Evolutionary conservation across 495 filamentous ascomycete species (phyloP), one percentile per base, ranked within the genome.

Genomic region (Tuber microsphaerosporum): DNA sequence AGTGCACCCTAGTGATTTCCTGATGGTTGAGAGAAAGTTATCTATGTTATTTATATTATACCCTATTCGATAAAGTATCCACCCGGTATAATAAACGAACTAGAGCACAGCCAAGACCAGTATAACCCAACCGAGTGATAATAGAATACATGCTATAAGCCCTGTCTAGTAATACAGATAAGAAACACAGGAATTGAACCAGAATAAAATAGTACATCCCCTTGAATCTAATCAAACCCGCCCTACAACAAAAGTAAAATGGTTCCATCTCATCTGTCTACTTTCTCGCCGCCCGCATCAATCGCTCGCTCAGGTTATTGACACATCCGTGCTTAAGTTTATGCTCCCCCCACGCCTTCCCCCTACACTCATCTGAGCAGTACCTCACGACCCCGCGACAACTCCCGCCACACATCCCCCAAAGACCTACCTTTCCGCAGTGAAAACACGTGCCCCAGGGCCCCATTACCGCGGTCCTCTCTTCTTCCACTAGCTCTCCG

Each of bases 401-500:
- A 22, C 73, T 80, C 20, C 78, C 78, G 9, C 78, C 78, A 73
- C 78, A 80, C 78, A 80, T 80, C 68, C 77, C 75, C 78, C 78
- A 80, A 51, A 75, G 77, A 14, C 78, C 78, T 17, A 80, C 77
- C 14, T 73, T 74, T 7, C 77, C 78, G 45, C 78, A 80, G 12
- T 71, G 71, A 71, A 80, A 80, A 48, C 78, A 80, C 1, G 77
- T 80, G 14, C 77, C 77, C 78, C 78, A 80, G 22, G 78, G 78
- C 2, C 78, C 78, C 78, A 80, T 80, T 37, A 80, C 78, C 2
- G 78, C 78, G 1, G 78, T 80, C 48, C 78, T 80, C 44, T 76
- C 74, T 22, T 80, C 78, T 42, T 79, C 77, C 3, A 75, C 72
- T 20, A 79, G 74, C 22, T 76, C 77, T 1, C 77, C 72, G 37